Percentiles rank a stretch among this genome's conserved stretches.
These are phyloP conservation scores for Rubia occidens DNA, from an alignment of 305 asterid genomes.

Conservation along the genomic window DNA sequence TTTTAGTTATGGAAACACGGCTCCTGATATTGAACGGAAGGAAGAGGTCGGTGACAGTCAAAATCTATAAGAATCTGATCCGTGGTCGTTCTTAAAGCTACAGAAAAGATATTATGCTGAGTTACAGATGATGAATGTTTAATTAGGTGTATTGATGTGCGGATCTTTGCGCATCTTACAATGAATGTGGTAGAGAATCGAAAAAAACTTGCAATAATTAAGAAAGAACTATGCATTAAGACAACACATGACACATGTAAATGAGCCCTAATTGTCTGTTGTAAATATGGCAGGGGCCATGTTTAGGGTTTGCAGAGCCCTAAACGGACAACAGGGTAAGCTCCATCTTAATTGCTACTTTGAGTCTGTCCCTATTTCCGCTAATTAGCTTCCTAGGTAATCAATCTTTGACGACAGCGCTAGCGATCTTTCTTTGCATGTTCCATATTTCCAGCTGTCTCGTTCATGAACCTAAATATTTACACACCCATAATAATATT, in stretches of 20 bases:
- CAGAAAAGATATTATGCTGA: background rate
- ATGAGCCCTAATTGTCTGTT: conserved; percentile 19
- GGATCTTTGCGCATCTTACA: background rate
- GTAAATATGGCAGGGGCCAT: conserved; percentile 28
- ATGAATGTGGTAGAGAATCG: conserved; percentile 9
- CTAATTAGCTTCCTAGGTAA: background rate
- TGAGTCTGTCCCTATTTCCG: background rate
- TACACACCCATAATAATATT: no score
- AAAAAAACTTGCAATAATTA: conserved; percentile 19
- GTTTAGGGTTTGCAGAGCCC: conserved; percentile 45
- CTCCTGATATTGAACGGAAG: no score
- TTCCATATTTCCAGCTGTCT: background rate
- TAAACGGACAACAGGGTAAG: conserved; percentile 22
- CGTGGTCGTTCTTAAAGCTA: background rate
- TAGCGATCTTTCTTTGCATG: background rate
- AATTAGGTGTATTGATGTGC: no score
- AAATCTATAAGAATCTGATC: background rate
- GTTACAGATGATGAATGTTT: background rate
- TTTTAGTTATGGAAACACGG: no score
- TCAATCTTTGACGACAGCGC: background rate
- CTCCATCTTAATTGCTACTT: conserved; percentile 16
- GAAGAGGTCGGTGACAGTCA: no score
- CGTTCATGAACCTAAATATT: background rate
- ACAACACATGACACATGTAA: conserved; percentile 33
- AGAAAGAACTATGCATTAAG: background rate